Base-by-base conservation (phyloP, 495 filamentous ascomycete species). In the Podospora pseudoanserina region DNA sequence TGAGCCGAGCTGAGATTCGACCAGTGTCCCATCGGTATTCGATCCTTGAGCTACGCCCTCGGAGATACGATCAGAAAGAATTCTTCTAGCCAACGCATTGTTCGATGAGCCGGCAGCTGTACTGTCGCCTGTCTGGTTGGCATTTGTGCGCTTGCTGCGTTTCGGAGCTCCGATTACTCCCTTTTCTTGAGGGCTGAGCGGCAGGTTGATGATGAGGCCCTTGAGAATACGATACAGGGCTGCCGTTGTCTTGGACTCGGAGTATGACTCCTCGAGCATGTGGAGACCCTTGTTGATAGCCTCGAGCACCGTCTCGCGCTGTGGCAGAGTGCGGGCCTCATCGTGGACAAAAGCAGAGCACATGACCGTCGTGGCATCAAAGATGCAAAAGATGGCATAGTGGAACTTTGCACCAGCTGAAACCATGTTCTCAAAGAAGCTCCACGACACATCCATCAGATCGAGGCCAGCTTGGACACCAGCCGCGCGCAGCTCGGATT, bases 301-400 rank as follows among this genome's bases (percentile, higher is more conserved):
- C 63, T 78, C 72, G 32, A 85, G 70, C 3, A 82, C 70, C 3
- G 77, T 71, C 3, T 83, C 78, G 23, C 81, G 77, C 27, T 77
- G 77, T 27, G 82, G 80, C 28, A 85, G 77, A 49, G 63, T 79
- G 39, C 73, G 62, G 28, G 76, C 73, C 56, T 74, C 73, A 68
- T 86, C 84, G 62, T 85, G 83, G 16, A 84, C 75, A n/a, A 86
- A 72, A 0, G 80, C 82, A 3, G 83, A 84, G 69, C 82, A 84
- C 44, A 86, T 67, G 67, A 82, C 77, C 5, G 83, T 81, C 1
- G 81, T 77, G 0, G 82, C 82, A 64, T 86, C 82, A 61, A 87
- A 86, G 16, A 85, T 77, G 58, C 81, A 76, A 63, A 86, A 86
- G n/a, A 82, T 79, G 53, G 84, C 79, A 57, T 83, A 78, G 60